Percentiles rank a stretch among this genome's conserved stretches.
phyloP scores from a whole-genome alignment of 1,139 yeast species.

The Scheffersomyces stambukii region DNA sequence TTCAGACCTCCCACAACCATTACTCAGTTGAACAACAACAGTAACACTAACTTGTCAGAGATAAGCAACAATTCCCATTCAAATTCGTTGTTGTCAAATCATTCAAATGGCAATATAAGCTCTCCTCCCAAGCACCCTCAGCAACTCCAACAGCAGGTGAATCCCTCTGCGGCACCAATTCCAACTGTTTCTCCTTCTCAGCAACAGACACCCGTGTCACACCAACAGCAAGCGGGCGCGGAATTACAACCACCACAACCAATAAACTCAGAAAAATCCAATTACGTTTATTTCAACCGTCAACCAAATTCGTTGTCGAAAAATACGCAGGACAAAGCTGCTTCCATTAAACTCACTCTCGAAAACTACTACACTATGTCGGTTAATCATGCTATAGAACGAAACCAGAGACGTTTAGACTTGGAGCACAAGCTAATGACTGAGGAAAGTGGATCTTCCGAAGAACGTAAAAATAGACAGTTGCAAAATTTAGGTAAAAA shows the following conservation, averaged over 20 bases:
- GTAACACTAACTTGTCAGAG: slow-evolving; percentile 39
- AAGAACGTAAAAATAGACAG: slow-evolving; percentile 72
- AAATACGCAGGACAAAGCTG: slow-evolving; percentile 66
- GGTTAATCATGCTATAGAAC: slow-evolving; percentile 74
- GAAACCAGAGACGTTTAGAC: slow-evolving; percentile 73
- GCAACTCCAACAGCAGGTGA: slow-evolving; percentile 6
- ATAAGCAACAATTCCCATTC: slow-evolving; percentile 25
- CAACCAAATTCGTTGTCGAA: slow-evolving; percentile 76
- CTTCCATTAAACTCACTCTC: slow-evolving; percentile 64
- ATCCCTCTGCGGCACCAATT: slow-evolving; percentile 5
- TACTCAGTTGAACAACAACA: slow-evolving; percentile 40
- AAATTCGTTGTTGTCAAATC: slow-evolving; percentile 23
- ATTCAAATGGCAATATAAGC: slow-evolving; percentile 14
- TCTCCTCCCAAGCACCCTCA: slow-evolving; percentile 14
- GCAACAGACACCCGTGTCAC: slow-evolving; percentile 5
- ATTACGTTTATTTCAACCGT: slow-evolving; percentile 74
- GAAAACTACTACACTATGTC: slow-evolving; percentile 76
- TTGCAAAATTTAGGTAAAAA: slow-evolving; percentile 67
- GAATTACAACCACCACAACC: slow-evolving; percentile 9
- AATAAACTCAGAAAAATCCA: slow-evolving; percentile 18
- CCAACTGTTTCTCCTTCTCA: slow-evolving; percentile 6
- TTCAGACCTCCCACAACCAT: slow-evolving; percentile 36
- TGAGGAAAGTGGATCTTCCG: slow-evolving; percentile 61
- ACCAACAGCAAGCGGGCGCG: slow-evolving; percentile 11
- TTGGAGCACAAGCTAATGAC: slow-evolving; percentile 61